These are phyloP conservation scores for Aegilops umbellulata DNA, from an alignment of 176 grass and related monocot species.

Conservation along the genomic window DNA sequence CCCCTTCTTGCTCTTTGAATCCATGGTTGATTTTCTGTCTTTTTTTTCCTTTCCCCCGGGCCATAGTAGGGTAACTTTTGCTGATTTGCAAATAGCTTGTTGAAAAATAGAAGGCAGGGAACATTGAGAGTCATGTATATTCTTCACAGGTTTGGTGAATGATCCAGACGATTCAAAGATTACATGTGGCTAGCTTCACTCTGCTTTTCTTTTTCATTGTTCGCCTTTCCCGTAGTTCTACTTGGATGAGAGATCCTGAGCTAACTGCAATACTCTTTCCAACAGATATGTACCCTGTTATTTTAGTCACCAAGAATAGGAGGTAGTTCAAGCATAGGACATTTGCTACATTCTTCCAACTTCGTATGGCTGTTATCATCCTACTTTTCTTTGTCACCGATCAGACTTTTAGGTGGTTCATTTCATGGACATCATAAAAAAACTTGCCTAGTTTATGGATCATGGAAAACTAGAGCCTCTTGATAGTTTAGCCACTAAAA, in stretches of 20 bases:
- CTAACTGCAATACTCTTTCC: constrained; percentile 32
- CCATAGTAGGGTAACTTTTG: background rate
- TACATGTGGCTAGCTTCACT: constrained; percentile 34
- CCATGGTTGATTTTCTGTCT: background rate
- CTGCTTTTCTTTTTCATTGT: constrained; percentile 36
- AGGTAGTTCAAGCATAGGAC: constrained; percentile 40
- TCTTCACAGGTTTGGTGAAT: constrained; percentile 13
- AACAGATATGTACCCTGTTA: constrained; percentile 28
- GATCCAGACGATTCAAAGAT: constrained; percentile 30
- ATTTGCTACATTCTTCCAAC: constrained; percentile 27
- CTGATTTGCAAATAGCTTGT: background rate
- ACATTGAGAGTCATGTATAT: background rate
- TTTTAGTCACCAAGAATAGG: constrained; percentile 36
- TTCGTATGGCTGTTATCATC: constrained; percentile 39
- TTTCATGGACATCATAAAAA: constrained; percentile 7
- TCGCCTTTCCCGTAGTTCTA: constrained; percentile 40
- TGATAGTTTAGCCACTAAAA: constrained; percentile 27
- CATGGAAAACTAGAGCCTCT: background rate
- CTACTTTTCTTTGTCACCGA: constrained; percentile 38
- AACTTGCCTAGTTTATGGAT: constrained; percentile 18
- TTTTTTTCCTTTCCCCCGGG: background rate
- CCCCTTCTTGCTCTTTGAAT: background rate
- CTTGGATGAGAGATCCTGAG: constrained; percentile 30
- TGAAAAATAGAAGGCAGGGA: background rate
- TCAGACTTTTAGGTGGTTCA: constrained; percentile 38